phyloP scores from a whole-genome alignment of 2,329 filamentous ascomycete genomes.

The Blastomyces parvus region DNA sequence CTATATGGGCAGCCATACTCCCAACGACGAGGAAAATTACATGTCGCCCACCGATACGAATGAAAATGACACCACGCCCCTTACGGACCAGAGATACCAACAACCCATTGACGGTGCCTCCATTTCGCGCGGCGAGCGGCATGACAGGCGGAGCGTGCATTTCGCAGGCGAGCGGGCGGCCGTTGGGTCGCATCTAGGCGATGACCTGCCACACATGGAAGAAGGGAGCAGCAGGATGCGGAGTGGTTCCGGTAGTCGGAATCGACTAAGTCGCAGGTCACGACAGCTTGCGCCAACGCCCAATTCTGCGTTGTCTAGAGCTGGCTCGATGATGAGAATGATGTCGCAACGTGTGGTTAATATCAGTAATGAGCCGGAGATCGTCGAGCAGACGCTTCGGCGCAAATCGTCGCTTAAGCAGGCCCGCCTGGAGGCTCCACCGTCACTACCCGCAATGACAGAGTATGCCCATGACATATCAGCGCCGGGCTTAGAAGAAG shows the following conservation, averaged over 20 bases:
- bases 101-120: slow-evolving; percentile 48
- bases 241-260: slow-evolving; percentile 44
- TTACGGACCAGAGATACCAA: slow-evolving; percentile 48
- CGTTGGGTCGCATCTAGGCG: slow-evolving; percentile 45
- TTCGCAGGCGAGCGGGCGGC: slow-evolving; percentile 37
- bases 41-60: slow-evolving; percentile 44
- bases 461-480: slow-evolving; percentile 39
- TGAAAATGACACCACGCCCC: slow-evolving; percentile 50
- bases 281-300: slow-evolving; percentile 56
- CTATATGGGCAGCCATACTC: slow-evolving; percentile 17
- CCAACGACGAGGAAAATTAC: slow-evolving; percentile 44
- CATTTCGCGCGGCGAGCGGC: slow-evolving; percentile 34
- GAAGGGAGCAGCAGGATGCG: slow-evolving; percentile 44
- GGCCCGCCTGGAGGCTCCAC: slow-evolving; percentile 44
- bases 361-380: slow-evolving; percentile 82
- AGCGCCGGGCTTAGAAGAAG: slow-evolving; percentile 24
- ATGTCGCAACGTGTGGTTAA: slow-evolving; percentile 99
- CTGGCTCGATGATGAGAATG: slow-evolving; percentile 65
- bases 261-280: slow-evolving; percentile 20
- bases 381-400: slow-evolving; percentile 62
- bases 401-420: slow-evolving; percentile 46
- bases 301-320: slow-evolving; percentile 54
- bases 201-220: slow-evolving; percentile 53
- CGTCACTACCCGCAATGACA: slow-evolving; percentile 40
- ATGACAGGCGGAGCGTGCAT: slow-evolving; percentile 45